Evolutionary conservation across 208 protist species (phyloP).

Genomic region (Acanthamoeba healyi): DNA sequence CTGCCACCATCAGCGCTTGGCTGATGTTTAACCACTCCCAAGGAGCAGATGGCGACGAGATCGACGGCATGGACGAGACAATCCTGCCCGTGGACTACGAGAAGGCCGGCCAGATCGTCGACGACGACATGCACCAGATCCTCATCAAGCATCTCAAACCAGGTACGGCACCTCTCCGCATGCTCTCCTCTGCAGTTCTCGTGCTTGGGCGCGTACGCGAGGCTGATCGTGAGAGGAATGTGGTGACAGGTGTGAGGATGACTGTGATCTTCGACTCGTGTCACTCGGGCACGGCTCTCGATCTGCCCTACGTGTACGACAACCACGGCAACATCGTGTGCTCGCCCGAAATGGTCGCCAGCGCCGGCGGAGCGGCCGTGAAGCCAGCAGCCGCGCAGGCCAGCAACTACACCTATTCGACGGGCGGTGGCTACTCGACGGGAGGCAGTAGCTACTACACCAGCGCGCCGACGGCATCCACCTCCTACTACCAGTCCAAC

Average conservation of each 20-base stretch:
- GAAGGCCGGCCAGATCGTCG: conserved; percentile 67
- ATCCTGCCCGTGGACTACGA: conserved; percentile 74
- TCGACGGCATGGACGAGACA: conserved; percentile 73
- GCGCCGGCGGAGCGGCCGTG: background rate
- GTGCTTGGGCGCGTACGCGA: background rate
- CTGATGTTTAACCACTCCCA: background rate
- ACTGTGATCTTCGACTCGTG: conserved; percentile 75
- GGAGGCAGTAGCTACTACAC: background rate
- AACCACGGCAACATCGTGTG: background rate
- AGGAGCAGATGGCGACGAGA: conserved; percentile 68
- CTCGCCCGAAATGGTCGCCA: background rate
- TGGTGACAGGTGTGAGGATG: conserved; percentile 16
- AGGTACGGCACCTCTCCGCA: background rate
- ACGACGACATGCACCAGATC: conserved; percentile 74
- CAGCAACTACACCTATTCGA: conserved; percentile 10
- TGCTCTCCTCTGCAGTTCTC: background rate
- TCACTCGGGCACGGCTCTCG: conserved; percentile 73
- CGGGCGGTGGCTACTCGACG: background rate
- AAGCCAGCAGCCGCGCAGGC: background rate
- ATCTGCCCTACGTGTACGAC: conserved; percentile 75
- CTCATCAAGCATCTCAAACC: conserved; percentile 37
- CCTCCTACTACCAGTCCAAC: background rate
- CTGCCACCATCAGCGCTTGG: background rate
- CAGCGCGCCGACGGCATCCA: background rate
- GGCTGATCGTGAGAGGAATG: no score